Conservation (phyloP, 768 basidiomycete species). For the Boletus rubroflammeus region DNA sequence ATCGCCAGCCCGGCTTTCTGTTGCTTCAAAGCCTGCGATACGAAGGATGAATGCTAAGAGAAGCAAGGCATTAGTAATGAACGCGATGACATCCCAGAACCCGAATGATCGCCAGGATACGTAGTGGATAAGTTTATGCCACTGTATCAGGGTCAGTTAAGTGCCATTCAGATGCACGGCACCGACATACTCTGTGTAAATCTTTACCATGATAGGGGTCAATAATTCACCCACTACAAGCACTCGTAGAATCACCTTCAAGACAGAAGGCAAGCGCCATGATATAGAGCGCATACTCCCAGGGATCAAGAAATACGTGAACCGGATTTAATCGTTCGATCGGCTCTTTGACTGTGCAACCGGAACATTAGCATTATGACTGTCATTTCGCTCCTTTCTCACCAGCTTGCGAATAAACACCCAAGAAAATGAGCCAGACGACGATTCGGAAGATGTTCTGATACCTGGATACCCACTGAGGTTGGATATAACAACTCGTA, state of each 20-base stretch:
- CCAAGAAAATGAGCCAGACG: constrained; percentile 76
- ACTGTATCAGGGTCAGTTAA: constrained; percentile 36
- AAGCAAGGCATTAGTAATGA: constrained; percentile 72
- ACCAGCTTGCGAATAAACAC: constrained; percentile 84
- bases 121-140: constrained; percentile 67
- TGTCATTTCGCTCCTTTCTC: constrained; percentile 12
- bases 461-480: constrained; percentile 46
- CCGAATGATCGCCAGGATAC: constrained; percentile 78
- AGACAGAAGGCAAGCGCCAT: constrained; percentile 73
- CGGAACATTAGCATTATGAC: background rate
- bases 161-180: background rate
- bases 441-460: constrained; percentile 79
- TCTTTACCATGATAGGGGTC: constrained; percentile 17
- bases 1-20: constrained; percentile 33
- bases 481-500: no score
- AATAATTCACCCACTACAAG: constrained; percentile 37
- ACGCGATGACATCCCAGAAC: constrained; percentile 71
- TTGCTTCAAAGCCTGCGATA: constrained; percentile 46
- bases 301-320: constrained; percentile 59
- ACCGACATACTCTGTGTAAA: constrained; percentile 20
- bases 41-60: constrained; percentile 73
- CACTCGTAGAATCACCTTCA: constrained; percentile 57
- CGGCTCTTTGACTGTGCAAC: constrained; percentile 63
- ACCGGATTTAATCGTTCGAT: constrained; percentile 62
- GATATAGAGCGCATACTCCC: constrained; percentile 78